Evolutionary conservation across 2,329 filamentous ascomycete genomes (phyloP), one percentile per base, ranked within the genome.

Genomic region (Fusarium luffae): DNA sequence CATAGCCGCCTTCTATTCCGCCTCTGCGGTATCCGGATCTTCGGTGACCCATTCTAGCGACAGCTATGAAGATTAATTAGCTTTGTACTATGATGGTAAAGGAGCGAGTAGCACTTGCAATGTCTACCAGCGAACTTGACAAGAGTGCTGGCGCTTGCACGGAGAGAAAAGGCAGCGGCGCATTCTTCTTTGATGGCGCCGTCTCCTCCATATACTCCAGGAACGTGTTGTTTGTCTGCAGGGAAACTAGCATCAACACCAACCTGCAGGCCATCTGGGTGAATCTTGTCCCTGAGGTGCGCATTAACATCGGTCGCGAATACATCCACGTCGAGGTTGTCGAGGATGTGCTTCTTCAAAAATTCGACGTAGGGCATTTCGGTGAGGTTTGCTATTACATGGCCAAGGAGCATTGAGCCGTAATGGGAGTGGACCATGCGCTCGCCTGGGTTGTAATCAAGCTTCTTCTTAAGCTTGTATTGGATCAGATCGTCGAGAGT

Each of bases 101-200:
- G 1, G 14, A 6, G 21, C 4, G 3, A 13, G 27, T 2, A 7
- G 4, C 16, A 57, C 59, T 60, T 57, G 54, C 70, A 54, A 8
- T 72, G 41, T 7, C 11, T 30, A 2, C 54, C 68, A 4, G 63
- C 37, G 8, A 70, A 73, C 27, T 49, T 63, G 28, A 60, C 52
- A 18, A 73, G 42, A 18, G 46, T 54, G 19, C 62, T 63, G 11
- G 70, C 70, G 28, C 70, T 72, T 21, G 70, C 59, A 6, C 55
- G 51, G 13, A 66, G 55, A 7, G 62, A 59, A 43, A 73, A 63
- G 3, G 52, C 57, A 7, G 68, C 68, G 5, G 50, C 55, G 5
- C 57, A 63, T 18, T 73, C 66, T 43, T 73, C 70, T 28, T 73
- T 73, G n/a, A 73, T 55, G 3, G 49, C 54, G 11, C 70, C 70